phyloP scores from a whole-genome alignment of 352 stramenopile genomes.

The Nothophytophthora sp. region DNA sequence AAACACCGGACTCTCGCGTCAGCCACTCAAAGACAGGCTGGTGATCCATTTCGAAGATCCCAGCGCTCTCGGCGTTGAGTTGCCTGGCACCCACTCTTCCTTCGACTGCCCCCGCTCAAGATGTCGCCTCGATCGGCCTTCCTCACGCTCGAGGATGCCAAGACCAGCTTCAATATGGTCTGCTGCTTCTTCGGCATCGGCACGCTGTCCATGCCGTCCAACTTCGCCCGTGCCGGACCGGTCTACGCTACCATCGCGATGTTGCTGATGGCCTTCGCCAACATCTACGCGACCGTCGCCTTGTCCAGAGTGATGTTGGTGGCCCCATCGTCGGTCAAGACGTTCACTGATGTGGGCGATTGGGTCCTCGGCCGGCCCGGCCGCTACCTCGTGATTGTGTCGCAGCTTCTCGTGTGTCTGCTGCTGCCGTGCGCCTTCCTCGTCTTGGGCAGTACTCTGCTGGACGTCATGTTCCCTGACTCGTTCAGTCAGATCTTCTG shows the following conservation, averaged over 20 bases:
- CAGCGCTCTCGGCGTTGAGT: background rate
- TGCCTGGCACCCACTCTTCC: background rate
- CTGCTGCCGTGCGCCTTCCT: conserved; percentile 35
- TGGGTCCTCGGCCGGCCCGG: conserved; percentile 34
- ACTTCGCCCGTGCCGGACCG: conserved; percentile 45
- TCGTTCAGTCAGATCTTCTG: conserved; percentile 30
- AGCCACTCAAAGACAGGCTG: conserved; percentile 9
- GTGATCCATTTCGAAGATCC: conserved; percentile 9
- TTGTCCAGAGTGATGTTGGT: conserved; percentile 40
- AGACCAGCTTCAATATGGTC: conserved; percentile 33
- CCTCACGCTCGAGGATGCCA: conserved; percentile 48
- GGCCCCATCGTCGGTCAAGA: conserved; percentile 35
- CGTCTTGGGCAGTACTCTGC: conserved; percentile 33
- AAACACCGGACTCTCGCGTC: conserved; percentile 14
- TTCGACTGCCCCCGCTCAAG: background rate
- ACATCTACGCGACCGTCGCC: conserved; percentile 40
- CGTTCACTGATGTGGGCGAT: conserved; percentile 41
- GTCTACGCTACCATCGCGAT: conserved; percentile 37
- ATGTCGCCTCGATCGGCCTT: conserved; percentile 17
- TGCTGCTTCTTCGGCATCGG: conserved; percentile 38
- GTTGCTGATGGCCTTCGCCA: conserved; percentile 45
- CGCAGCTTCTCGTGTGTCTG: conserved; percentile 25
- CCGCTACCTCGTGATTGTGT: conserved; percentile 33
- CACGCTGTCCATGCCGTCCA: conserved; percentile 49
- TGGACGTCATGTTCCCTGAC: conserved; percentile 39